Base-by-base conservation (phyloP, 2,329 filamentous ascomycete species). In the Aspergillus sp. region DNA sequence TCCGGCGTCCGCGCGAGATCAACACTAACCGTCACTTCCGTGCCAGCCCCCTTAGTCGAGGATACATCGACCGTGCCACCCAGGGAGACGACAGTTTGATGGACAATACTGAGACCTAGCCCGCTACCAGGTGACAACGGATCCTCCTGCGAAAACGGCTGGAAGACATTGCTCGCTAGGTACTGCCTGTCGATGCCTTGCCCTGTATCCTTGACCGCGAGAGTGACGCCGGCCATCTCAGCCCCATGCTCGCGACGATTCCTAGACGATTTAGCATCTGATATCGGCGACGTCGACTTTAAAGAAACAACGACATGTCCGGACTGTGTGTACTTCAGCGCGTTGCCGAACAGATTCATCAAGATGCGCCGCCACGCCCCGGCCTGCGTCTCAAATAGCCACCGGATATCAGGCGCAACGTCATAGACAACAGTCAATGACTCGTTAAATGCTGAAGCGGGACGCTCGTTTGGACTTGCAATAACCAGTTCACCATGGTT, bases 261-360 rank as follows among this genome's bases (percentile, higher is more conserved):
- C 52, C 66, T 61, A 11, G 41, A 9, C 15, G 4, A 15, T 4
- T 39, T 24, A 4, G 23, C 1, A 6, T 6, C 43, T 8, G n/a
- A 3, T 4, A 24, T 3, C 3, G 47, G 37, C 4, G 52, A 6
- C 8, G 53, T 47, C 17, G 69, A 66, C 19, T 68, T 66, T n/a
- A 78, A 44, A 3, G 61, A 67, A 1, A 80, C 65, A 3, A 68
- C 66, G 33, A 82, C 77, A 43, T 71, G 76, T 0, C 80, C 79
- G 15, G 68, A 59, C 1, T 64, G 59, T 0, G 77, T 81, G 59
- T 82, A 80, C 60, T 82, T 82, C 9, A 82, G 65, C 0, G 79
- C 72, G 65, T 82, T 82, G 2, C 77, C 77, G 7, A 81, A 75
- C 1, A 81, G 57, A 50, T 81, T 80, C 77, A 80, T 80, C 41